Evolutionary conservation across 345 rosid genomes (phyloP), one percentile per base, ranked within the genome.

Genomic region (Ceriops zippeliana): DNA sequence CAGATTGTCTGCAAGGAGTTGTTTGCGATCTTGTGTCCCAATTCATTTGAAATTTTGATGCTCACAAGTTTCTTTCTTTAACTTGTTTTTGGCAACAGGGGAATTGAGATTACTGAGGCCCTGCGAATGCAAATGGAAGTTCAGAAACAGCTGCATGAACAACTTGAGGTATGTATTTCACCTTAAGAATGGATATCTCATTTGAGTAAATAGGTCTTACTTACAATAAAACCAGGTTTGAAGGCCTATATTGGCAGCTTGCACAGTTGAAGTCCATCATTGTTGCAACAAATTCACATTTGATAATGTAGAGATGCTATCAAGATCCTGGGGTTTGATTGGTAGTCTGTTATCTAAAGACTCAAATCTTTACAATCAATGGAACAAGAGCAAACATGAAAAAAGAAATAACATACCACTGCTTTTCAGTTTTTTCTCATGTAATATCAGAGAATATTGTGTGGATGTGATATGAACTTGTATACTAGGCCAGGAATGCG

Each of bases 121-220:
- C 77, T 93, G 70, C 87, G 92, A n/a, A 52, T 90, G 63, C 97
- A 93, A 80, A 83, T 93, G 96, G 98, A 87, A 80, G 85, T 86
- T 68, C 98, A 93, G 84, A 93, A 89, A 79, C 83, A 82, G 71
- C 79, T 93, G 74, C 97, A 89, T 63, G 98, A 90, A 80, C 98
- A 93, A 76, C 97, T 93, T 37, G 98, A 93, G 98, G 98, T 91
- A 83, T 61, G 16, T 65, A 70, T 73, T 32, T 65, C 11, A 54
- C 66, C 66, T 62, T 15, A n/a, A n/a, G 38, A 42, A 69, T 17
- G 52, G 42, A 42, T 21, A 42, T 24, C 52, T 59, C 17, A 58
- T 69, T 65, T 65, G 27, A 35, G 31, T 15, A 61, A 66, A 60
- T 27, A 15, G 22, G 17, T 68, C 64, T 34, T 28, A 37, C 59